These are phyloP conservation scores for Aspergillus vadensis DNA, from an alignment of 2,329 filamentous ascomycete species.

Conservation along the genomic window DNA sequence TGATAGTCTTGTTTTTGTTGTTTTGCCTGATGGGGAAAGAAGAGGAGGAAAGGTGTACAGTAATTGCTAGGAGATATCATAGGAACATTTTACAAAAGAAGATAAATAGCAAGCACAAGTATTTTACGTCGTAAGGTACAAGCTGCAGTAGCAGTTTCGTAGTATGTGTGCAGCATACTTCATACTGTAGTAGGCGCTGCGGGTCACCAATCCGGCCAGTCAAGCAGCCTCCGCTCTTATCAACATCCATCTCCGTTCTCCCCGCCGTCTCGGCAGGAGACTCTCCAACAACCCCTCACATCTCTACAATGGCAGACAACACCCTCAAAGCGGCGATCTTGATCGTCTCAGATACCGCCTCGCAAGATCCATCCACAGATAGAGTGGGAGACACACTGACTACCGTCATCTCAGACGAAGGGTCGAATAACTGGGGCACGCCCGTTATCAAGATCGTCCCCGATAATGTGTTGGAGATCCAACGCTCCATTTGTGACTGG, in stretches of 20 bases:
- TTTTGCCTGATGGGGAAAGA: slow-evolving; percentile 20
- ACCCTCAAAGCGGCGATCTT: slow-evolving; percentile 73
- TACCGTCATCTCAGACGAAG: slow-evolving; percentile 68
- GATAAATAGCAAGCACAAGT: not conserved
- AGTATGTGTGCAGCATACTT: no score
- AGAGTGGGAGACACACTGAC: slow-evolving; percentile 67
- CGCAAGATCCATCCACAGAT: slow-evolving; percentile 76
- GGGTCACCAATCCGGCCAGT: not conserved
- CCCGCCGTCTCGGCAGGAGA: not conserved
- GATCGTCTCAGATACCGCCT: slow-evolving; percentile 87
- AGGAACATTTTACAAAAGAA: not conserved
- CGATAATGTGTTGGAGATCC: slow-evolving; percentile 74
- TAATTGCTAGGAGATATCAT: slow-evolving; percentile 11
- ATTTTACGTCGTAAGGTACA: not conserved
- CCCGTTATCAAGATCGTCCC: slow-evolving; percentile 72
- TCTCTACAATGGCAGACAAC: slow-evolving; percentile 31
- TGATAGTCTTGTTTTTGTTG: slow-evolving; percentile 32
- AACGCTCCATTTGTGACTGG: slow-evolving; percentile 71
- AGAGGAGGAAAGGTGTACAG: slow-evolving; percentile 21
- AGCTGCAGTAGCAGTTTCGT: not conserved
- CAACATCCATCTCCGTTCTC: not conserved
- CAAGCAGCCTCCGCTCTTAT: not conserved
- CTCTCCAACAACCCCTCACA: not conserved
- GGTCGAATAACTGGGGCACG: slow-evolving; percentile 71
- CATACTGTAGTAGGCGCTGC: not conserved